Conservation (phyloP, 768 basidiomycete species). For the Rhodotorula babjevae region DNA sequence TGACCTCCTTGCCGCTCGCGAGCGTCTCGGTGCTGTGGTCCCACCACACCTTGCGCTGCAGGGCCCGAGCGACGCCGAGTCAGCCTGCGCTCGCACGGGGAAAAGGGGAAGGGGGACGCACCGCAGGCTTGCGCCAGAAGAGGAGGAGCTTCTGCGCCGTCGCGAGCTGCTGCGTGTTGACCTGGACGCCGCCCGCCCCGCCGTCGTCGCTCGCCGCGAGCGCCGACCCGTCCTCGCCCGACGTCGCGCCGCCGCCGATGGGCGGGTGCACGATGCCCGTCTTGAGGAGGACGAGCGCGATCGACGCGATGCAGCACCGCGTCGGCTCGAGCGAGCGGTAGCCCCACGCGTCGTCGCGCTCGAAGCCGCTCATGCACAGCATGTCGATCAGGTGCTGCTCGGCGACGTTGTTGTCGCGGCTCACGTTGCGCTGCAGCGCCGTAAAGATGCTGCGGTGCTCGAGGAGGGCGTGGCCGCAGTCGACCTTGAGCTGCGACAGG, state of each 20-base stretch:
- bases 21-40: conserved; percentile 81
- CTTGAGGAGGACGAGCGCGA: conserved; percentile 93
- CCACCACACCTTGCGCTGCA: conserved; percentile 98
- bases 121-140: conserved; percentile 99
- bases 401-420: conserved; percentile 97
- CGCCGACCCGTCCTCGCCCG: neutral
- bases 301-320: conserved; percentile 95
- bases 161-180: conserved; percentile 89
- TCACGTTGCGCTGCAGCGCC: conserved; percentile 94
- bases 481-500: conserved; percentile 73
- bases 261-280: conserved; percentile 81
- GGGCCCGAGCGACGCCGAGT: neutral
- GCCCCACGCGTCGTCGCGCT: conserved; percentile 97
- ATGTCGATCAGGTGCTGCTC: conserved; percentile 99
- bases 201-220: neutral
- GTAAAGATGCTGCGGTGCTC: conserved; percentile 91
- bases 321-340: conserved; percentile 92
- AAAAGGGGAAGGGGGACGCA: conserved; percentile 52
- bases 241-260: conserved; percentile 25
- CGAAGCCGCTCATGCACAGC: conserved; percentile 99
- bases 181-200: conserved; percentile 57
- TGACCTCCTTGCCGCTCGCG: conserved; percentile 56
- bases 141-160: conserved; percentile 93
- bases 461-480: conserved; percentile 81
- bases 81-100: neutral